phyloP scores from a whole-genome alignment of 441 rosid genomes.

The Breynia disticha region DNA sequence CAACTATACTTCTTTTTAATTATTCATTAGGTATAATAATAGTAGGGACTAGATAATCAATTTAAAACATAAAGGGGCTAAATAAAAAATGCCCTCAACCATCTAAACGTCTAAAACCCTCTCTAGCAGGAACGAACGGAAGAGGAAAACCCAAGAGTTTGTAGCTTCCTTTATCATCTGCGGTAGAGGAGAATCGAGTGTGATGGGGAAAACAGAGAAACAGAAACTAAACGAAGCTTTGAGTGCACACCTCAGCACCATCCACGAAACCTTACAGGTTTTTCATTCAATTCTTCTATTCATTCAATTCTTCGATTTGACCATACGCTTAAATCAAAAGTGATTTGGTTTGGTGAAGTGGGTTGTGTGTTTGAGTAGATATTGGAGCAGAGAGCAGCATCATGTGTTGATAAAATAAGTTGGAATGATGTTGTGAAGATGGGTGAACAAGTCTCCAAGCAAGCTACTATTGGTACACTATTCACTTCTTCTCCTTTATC shows the following conservation, averaged over 20 bases:
- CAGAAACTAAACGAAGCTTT: slow-evolving; percentile 46
- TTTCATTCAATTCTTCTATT: background rate
- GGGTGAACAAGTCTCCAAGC: slow-evolving; percentile 75
- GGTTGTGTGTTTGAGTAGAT: slow-evolving; percentile 20
- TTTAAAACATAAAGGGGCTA: too few species aligned
- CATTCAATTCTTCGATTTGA: background rate
- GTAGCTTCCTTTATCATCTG: background rate
- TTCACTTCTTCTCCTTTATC: background rate
- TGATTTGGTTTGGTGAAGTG: background rate
- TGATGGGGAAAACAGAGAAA: slow-evolving; percentile 53
- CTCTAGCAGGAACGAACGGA: too few species aligned
- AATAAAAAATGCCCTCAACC: too few species aligned
- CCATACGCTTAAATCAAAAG: background rate
- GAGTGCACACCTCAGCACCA: slow-evolving; percentile 47
- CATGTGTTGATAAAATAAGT: slow-evolving; percentile 41
- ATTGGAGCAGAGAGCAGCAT: slow-evolving; percentile 41
- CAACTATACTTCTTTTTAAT: too few species aligned
- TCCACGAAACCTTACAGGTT: slow-evolving; percentile 80
- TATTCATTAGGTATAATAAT: too few species aligned
- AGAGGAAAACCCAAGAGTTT: too few species aligned
- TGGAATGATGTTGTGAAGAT: slow-evolving; percentile 71
- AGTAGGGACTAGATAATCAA: too few species aligned
- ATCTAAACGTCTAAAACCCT: too few species aligned
- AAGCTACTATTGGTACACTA: slow-evolving; percentile 69
- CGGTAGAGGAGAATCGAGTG: slow-evolving; percentile 16